Base-by-base conservation (phyloP, 106 monocot genomes). In the Iris macrosiphon region DNA sequence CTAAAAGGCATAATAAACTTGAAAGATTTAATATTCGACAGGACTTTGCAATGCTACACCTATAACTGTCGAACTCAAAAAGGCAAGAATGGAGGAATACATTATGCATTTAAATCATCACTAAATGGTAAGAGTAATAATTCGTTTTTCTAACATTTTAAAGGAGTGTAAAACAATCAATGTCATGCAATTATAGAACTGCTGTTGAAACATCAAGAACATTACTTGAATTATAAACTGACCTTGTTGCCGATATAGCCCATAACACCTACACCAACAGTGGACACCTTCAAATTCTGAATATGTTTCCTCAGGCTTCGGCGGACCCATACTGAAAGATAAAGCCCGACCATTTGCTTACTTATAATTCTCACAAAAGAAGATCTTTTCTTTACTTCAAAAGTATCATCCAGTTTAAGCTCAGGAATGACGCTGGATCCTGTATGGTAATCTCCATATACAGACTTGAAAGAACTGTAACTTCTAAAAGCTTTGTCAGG, bases 241-340 rank as follows among this genome's bases (percentile, higher is more conserved):
- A 81, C 87, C 75, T 89, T 89, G 79, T 89, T 89, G 33, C 88
- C 88, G 31, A 89, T 79, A 38, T 83, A 89, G 16, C 88, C 88
- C 88, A 89, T 89, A 29, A 73, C 78, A 46, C 88, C 88, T 52
- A 89, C 88, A 15, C 88, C 88, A 13, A 89, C 83, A 11, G 83
- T 79, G n/a, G 88, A 79, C 31, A 89, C 76, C 63, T 79, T 83
- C 58, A 89, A 15, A 49, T 83, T 89, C 33, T 80, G 83, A 26
- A 89, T 73, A 49, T 83, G 69, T 34, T 76, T 83, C 21, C 76
- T 37, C 31, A 89, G 46, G 20, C 72, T 52, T 27, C 83, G 64
- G n/a, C 79, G 72, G 3, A 79, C 83, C 88, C 88, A 89, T 31
- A 89, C 60, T 13, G 88, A 65, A 28, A 83, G 24, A 41, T 72